Percentiles rank a stretch among this genome's conserved stretches.
These are phyloP conservation scores for Pseudocercospora fuligena DNA, from an alignment of 2,329 filamentous ascomycete genomes.

Conservation along the genomic window DNA sequence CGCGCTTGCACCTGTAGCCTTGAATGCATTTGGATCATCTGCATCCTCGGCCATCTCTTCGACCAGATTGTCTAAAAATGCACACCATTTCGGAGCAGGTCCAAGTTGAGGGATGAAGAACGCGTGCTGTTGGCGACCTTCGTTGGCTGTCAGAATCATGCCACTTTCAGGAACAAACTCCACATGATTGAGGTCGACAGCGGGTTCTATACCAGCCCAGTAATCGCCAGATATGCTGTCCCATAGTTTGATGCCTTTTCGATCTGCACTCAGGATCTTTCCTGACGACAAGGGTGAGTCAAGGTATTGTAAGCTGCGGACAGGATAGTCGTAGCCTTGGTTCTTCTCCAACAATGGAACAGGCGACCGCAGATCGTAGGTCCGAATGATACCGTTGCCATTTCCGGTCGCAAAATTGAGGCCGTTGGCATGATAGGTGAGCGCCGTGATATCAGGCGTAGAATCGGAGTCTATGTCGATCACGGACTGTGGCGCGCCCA, in stretches of 20 bases:
- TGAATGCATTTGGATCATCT: conserved; percentile 64
- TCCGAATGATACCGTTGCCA: conserved; percentile 83
- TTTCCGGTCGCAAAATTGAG: conserved; percentile 84
- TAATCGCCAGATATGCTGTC: conserved; percentile 79
- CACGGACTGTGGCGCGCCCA: conserved; percentile 59
- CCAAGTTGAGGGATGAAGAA: conserved; percentile 95
- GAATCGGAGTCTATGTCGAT: conserved; percentile 36
- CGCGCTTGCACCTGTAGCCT: conserved; percentile 46
- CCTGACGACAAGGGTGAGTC: conserved; percentile 53
- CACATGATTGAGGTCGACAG: conserved; percentile 92
- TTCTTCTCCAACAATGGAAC: conserved; percentile 87
- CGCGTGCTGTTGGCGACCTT: conserved; percentile 90
- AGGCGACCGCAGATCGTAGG: conserved; percentile 91
- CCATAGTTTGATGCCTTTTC: conserved; percentile 97
- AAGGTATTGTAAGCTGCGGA: conserved; percentile 78
- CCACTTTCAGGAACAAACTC: conserved; percentile 90
- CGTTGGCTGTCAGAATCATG: conserved; percentile 96
- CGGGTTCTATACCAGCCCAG: conserved; percentile 94
- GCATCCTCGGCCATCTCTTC: conserved; percentile 94
- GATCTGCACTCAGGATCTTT: conserved; percentile 71
- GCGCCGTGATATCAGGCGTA: conserved; percentile 74
- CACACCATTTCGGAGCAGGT: conserved; percentile 92
- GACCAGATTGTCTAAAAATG: conserved; percentile 94
- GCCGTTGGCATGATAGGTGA: conserved; percentile 84
- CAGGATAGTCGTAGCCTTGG: conserved; percentile 91